Percentiles rank a stretch among this genome's conserved stretches.
These are phyloP conservation scores for Priceomyces fermenticarens DNA, from an alignment of 805 yeast genomes.

Conservation along the genomic window DNA sequence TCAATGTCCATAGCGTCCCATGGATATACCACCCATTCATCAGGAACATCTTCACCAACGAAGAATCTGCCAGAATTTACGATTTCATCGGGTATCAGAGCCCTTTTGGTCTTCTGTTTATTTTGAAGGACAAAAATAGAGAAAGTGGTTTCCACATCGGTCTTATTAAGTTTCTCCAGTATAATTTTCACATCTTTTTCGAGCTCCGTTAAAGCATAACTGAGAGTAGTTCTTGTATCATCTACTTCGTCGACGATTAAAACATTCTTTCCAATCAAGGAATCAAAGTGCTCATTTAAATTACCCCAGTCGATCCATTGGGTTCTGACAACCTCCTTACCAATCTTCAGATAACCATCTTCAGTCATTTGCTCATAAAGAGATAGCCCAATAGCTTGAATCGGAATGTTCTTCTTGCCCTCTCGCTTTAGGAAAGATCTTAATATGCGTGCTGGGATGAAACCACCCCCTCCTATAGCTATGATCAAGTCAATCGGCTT, in stretches of 20 bases:
- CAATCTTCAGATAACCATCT: slow-evolving; percentile 53
- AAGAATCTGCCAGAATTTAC: slow-evolving; percentile 64
- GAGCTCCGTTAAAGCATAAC: slow-evolving; percentile 77
- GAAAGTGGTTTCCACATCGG: slow-evolving; percentile 60
- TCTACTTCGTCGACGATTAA: slow-evolving; percentile 89
- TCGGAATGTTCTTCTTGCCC: slow-evolving; percentile 65
- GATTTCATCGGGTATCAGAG: slow-evolving; percentile 62
- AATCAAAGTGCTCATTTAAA: slow-evolving; percentile 63
- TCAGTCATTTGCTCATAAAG: slow-evolving; percentile 55
- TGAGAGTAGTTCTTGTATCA: slow-evolving; percentile 86
- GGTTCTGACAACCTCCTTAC: slow-evolving; percentile 79
- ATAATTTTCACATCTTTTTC: slow-evolving; percentile 59
- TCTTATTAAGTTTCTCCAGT: slow-evolving; percentile 57
- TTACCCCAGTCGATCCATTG: slow-evolving; percentile 89
- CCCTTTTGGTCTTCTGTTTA: slow-evolving; percentile 78
- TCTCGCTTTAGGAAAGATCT: slow-evolving; percentile 58
- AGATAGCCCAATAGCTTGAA: slow-evolving; percentile 67
- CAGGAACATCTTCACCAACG: slow-evolving; percentile 73
- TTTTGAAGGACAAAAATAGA: slow-evolving; percentile 81
- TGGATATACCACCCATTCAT: slow-evolving; percentile 85
- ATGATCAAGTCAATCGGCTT: slow-evolving; percentile 53
- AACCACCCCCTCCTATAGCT: slow-evolving; percentile 75
- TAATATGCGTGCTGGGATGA: slow-evolving; percentile 65
- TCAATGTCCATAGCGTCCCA: slow-evolving; percentile 88
- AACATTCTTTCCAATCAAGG: slow-evolving; percentile 76